These are phyloP conservation scores for Podaxis sp. DNA, from an alignment of 768 basidiomycete species.

Conservation along the genomic window DNA sequence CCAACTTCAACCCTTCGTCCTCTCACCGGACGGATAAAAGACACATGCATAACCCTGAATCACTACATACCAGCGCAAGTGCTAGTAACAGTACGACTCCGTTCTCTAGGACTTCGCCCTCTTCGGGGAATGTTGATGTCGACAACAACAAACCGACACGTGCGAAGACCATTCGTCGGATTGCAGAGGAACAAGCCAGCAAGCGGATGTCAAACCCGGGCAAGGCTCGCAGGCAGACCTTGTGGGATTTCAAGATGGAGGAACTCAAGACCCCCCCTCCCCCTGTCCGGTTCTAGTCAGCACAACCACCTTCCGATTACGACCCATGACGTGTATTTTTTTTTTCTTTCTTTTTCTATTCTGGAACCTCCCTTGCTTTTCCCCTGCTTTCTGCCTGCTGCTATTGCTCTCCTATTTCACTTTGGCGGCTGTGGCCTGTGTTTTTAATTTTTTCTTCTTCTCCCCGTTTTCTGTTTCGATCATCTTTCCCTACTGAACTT, in stretches of 20 bases:
- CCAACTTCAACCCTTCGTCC: background rate
- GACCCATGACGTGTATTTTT: background rate
- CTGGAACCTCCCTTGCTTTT: background rate
- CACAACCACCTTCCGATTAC: background rate
- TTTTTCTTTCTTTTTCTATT: background rate
- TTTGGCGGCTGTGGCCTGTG: background rate
- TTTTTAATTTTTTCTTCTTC: background rate
- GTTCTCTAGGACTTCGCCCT: background rate
- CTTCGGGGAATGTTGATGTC: background rate
- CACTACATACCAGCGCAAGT: background rate
- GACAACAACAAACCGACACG: slow-evolving; percentile 22
- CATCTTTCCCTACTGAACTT: background rate
- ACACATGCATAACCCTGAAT: background rate
- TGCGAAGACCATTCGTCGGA: slow-evolving; percentile 79
- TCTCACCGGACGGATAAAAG: background rate
- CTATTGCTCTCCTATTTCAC: too few relatives aligned
- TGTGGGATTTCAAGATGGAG: slow-evolving; percentile 40
- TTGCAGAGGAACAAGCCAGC: slow-evolving; percentile 69
- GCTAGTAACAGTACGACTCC: background rate
- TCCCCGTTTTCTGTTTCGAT: background rate
- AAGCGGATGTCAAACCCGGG: slow-evolving; percentile 45
- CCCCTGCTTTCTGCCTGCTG: background rate
- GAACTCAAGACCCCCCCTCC: slow-evolving; percentile 27
- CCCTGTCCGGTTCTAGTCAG: background rate
- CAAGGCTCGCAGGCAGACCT: slow-evolving; percentile 30